Conservation (phyloP, 306 rosid species). For the Leucaena leucocephala region DNA sequence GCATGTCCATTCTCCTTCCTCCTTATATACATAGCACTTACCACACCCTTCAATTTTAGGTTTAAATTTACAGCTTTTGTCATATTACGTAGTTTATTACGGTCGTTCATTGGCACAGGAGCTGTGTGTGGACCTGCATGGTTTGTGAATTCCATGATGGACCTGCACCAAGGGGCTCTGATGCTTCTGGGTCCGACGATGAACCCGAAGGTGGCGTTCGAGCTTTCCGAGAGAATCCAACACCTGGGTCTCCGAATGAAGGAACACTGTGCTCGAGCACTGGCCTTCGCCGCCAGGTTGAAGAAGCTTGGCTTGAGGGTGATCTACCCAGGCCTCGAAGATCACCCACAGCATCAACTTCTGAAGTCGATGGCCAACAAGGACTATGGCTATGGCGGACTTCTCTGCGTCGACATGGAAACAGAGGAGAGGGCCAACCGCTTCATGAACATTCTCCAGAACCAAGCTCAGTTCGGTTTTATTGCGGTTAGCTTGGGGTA, state of each 20-base stretch:
- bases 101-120: constrained; percentile 42
- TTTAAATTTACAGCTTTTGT: neutral
- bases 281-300: constrained; percentile 61
- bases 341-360: constrained; percentile 69
- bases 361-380: constrained; percentile 60
- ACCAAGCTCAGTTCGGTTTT: constrained; percentile 73
- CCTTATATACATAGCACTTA: neutral
- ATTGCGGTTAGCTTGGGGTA: constrained; percentile 93
- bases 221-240: constrained; percentile 80
- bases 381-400: constrained; percentile 82
- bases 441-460: constrained; percentile 70
- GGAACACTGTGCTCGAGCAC: constrained; percentile 73
- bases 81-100: too few relatives aligned
- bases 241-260: constrained; percentile 79
- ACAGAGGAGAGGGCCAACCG: constrained; percentile 82
- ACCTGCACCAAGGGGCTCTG: constrained; percentile 78
- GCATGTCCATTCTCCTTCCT: constrained; percentile 30
- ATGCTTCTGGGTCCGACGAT: constrained; percentile 94
- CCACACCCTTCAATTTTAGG: too few relatives aligned
- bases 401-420: constrained; percentile 89
- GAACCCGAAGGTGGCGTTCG: constrained; percentile 92
- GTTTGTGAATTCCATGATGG: constrained; percentile 92
- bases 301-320: constrained; percentile 68
- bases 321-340: constrained; percentile 82
- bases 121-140: constrained; percentile 79